Conservation (phyloP, 352 stramenopile species). For the Globisporangium camurandrum region DNA sequence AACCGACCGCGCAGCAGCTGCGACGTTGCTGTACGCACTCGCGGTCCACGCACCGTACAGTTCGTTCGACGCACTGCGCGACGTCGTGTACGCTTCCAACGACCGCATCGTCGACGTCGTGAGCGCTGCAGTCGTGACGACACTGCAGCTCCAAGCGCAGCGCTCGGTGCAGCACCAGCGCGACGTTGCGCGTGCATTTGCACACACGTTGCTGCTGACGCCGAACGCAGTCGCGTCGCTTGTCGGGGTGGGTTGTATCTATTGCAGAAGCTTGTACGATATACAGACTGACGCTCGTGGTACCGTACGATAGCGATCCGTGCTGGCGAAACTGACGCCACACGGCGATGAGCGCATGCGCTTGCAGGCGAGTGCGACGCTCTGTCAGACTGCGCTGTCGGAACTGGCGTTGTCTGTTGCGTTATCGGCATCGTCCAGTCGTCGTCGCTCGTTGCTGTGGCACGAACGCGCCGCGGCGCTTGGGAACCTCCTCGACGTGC, state of each 20-base stretch:
- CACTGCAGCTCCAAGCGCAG: conserved; percentile 10
- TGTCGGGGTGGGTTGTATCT: conserved; percentile 9
- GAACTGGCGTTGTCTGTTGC: conserved; percentile 5
- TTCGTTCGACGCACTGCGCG: conserved; percentile 26
- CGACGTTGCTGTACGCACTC: conserved; percentile 22
- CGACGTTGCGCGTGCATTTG: conserved; percentile 17
- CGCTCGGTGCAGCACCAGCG: not conserved
- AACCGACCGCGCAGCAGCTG: conserved; percentile 7
- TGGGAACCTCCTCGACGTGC: conserved; percentile 31
- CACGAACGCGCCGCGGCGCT: conserved; percentile 21
- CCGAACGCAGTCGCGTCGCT: conserved; percentile 16
- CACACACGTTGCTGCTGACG: conserved; percentile 19
- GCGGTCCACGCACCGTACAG: conserved; percentile 15
- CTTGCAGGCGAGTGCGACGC: not conserved
- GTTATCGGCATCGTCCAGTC: no score
- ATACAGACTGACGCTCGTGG: not conserved
- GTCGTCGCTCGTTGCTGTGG: no score
- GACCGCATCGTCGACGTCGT: conserved; percentile 27
- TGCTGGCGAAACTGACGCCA: conserved; percentile 1
- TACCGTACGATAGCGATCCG: conserved; percentile 2
- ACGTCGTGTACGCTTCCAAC: conserved; percentile 3
- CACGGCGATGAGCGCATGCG: not conserved
- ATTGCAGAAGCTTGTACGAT: not conserved
- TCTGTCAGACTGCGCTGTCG: conserved; percentile 2
- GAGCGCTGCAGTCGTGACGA: conserved; percentile 13